These are phyloP conservation scores for Melastoma candidum DNA, from an alignment of 441 rosid genomes.

Conservation along the genomic window DNA sequence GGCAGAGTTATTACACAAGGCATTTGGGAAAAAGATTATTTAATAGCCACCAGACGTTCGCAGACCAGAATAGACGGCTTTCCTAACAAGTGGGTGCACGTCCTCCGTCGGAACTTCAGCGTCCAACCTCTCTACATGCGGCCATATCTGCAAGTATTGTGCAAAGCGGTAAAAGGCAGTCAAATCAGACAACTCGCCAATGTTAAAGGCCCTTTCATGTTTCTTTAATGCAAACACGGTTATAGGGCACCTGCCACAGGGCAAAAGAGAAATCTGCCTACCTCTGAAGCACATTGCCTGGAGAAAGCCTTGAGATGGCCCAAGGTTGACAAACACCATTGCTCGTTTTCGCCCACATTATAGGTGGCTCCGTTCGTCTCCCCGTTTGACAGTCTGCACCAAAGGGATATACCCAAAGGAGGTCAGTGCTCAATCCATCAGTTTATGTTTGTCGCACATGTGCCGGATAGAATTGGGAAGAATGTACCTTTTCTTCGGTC, in stretches of 20 bases:
- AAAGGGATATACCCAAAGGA: constrained; percentile 5
- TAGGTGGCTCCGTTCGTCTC: constrained; percentile 23
- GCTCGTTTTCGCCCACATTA: constrained; percentile 69
- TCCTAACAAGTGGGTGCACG: constrained; percentile 68
- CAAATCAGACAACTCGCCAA: constrained; percentile 1
- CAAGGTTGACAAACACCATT: constrained; percentile 91
- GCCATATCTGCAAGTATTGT: constrained; percentile 58
- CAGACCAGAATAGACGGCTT: constrained; percentile 68
- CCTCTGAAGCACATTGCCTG: constrained; percentile 97
- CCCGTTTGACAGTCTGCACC: constrained; percentile 48
- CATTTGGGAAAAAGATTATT: too few species aligned
- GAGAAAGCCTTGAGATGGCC: constrained; percentile 87
- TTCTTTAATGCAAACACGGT: too few species aligned
- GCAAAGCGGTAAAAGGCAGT: constrained; percentile 11
- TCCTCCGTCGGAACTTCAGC: constrained; percentile 51
- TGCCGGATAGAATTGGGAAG: background rate
- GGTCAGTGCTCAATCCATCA: background rate
- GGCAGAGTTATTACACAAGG: too few species aligned
- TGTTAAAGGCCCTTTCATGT: background rate
- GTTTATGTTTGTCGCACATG: constrained; percentile 1
- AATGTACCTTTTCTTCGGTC: constrained; percentile 38
- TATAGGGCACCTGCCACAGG: background rate
- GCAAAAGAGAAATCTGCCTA: constrained; percentile 14
- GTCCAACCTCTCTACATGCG: constrained; percentile 71
- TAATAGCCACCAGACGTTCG: constrained; percentile 5